These are phyloP conservation scores for Chaetothyriales sp. DNA, from an alignment of 2,329 filamentous ascomycete genomes.

Conservation along the genomic window DNA sequence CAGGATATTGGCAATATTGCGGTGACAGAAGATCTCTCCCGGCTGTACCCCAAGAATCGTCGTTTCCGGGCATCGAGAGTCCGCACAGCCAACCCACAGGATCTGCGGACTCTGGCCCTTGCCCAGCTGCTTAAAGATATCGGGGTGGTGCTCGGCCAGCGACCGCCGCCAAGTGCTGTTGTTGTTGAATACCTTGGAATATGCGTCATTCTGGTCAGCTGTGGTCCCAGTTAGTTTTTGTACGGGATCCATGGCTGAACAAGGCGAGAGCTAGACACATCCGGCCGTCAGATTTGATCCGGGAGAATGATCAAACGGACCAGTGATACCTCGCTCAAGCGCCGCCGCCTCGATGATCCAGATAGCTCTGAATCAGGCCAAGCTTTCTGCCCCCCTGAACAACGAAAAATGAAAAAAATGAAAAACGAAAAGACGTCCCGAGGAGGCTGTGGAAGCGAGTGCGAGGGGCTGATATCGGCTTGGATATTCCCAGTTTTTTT, in stretches of 20 bases:
- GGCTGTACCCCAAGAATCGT: slow-evolving; percentile 58
- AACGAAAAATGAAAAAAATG: background rate
- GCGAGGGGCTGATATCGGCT: background rate
- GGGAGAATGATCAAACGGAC: background rate
- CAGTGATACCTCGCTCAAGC: background rate
- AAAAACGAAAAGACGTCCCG: background rate
- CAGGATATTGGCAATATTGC: slow-evolving; percentile 79
- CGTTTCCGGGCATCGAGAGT: slow-evolving; percentile 72
- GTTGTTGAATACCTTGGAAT: slow-evolving; percentile 15
- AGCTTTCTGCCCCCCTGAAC: background rate
- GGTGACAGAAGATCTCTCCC: slow-evolving; percentile 76
- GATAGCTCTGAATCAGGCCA: background rate
- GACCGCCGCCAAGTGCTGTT: slow-evolving; percentile 16
- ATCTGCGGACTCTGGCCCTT: slow-evolving; percentile 48
- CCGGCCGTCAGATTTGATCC: background rate
- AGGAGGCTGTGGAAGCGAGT: background rate
- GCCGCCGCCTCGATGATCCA: background rate
- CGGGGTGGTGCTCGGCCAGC: slow-evolving; percentile 34
- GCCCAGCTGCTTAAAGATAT: slow-evolving; percentile 54
- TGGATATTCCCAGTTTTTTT: background rate
- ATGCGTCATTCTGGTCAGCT: slow-evolving; percentile 6
- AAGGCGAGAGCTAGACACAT: background rate
- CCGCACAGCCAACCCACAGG: slow-evolving; percentile 75
- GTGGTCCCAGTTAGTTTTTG: slow-evolving; percentile 17
- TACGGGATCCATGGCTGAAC: slow-evolving; percentile 17